These are phyloP conservation scores for Pythium oligandrum DNA, from an alignment of 352 stramenopile species.

Conservation along the genomic window DNA sequence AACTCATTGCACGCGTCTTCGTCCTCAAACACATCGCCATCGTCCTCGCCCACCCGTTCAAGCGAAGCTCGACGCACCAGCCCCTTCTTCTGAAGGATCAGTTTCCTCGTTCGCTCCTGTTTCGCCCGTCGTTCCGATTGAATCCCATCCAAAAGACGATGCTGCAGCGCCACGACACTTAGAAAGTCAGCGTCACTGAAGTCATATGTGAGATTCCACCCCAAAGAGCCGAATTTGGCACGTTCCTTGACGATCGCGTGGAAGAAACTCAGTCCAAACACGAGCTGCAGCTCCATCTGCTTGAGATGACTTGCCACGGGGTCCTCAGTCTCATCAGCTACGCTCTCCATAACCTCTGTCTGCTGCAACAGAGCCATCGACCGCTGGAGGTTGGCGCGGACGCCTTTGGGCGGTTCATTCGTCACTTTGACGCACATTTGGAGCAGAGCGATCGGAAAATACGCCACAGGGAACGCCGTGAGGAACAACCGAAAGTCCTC, in stretches of 20 bases:
- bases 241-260: slow-evolving; percentile 75
- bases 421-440: slow-evolving; percentile 79
- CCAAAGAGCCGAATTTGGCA: slow-evolving; percentile 64
- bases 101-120: slow-evolving; percentile 1
- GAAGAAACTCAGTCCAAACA: slow-evolving; percentile 76
- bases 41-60: slow-evolving; percentile 1
- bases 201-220: slow-evolving; percentile 77
- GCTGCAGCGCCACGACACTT: slow-evolving; percentile 59
- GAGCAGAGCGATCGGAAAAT: slow-evolving; percentile 70
- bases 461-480: slow-evolving; percentile 54
- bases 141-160: slow-evolving; percentile 30
- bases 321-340: slow-evolving; percentile 4
- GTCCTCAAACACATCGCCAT: background rate
- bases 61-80: no score
- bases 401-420: slow-evolving; percentile 63
- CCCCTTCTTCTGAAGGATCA: background rate
- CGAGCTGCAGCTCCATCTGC: slow-evolving; percentile 43
- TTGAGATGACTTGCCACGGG: slow-evolving; percentile 8
- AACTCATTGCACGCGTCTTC: background rate
- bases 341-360: slow-evolving; percentile 1
- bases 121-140: background rate
- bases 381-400: slow-evolving; percentile 69
- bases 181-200: slow-evolving; percentile 78
- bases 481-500: slow-evolving; percentile 64
- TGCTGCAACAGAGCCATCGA: slow-evolving; percentile 44